A percentile compares a stretch with the other conserved stretches of the same genome.
phyloP scores from a whole-genome alignment of 2,329 filamentous ascomycete genomes.

The Mycosphaerelloides madeirae region DNA sequence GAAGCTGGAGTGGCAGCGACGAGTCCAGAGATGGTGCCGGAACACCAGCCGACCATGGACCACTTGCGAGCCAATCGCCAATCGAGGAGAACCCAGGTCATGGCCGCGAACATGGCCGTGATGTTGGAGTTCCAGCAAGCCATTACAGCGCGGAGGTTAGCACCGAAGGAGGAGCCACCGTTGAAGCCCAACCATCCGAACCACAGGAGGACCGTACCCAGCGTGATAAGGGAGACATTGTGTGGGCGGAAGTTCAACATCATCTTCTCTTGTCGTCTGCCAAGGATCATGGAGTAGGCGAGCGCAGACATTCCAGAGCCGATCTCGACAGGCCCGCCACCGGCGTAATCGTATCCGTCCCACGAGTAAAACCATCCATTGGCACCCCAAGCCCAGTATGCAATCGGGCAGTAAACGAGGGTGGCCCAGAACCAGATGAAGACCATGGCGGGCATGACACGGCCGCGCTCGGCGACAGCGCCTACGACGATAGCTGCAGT shows the following conservation, averaged over 20 bases:
- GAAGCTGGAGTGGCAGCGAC: conserved; percentile 83
- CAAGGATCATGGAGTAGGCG: conserved; percentile 93
- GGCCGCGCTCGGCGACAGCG: conserved; percentile 87
- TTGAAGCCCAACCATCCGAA: conserved; percentile 99
- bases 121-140: conserved; percentile 98
- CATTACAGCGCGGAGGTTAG: conserved; percentile 77
- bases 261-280: conserved; percentile 96
- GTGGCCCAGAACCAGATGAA: conserved; percentile 97
- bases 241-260: conserved; percentile 99
- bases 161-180: conserved; percentile 87
- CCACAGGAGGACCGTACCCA: conserved; percentile 93
- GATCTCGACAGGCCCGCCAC: conserved; percentile 95
- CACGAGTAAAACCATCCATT: conserved; percentile 91
- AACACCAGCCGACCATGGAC: conserved; percentile 92
- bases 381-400: conserved; percentile 93
- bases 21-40: conserved; percentile 78
- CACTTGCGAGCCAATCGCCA: conserved; percentile 91
- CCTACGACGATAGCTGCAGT: conserved; percentile 89
- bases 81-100: conserved; percentile 93
- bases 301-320: conserved; percentile 87
- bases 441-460: conserved; percentile 87
- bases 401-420: conserved; percentile 92
- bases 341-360: conserved; percentile 93
- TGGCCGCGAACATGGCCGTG: conserved; percentile 84
- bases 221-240: conserved; percentile 94